Evolutionary conservation across 2,329 filamentous ascomycete species (phyloP), one percentile per base, ranked within the genome.

Genomic region (Claviceps spartinae): DNA sequence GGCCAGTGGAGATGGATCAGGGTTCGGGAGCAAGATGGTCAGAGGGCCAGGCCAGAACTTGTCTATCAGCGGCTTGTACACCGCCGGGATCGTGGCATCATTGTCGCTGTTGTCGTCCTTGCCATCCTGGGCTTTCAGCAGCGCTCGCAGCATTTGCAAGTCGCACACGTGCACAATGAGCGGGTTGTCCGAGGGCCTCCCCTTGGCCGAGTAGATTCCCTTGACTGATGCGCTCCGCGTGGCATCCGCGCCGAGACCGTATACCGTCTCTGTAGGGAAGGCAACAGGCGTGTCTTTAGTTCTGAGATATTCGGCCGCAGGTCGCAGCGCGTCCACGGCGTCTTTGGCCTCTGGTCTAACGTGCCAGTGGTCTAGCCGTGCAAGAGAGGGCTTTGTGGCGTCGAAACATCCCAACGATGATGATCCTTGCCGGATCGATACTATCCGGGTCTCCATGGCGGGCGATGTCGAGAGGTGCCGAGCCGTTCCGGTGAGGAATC

Each of bases 211-310:
- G 67, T 93, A 98, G 58, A 98, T 98, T n/a, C 89, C 90, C 62
- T 78, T 82, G 6, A 97, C 91, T 2, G 91, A 86, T 24, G 72
- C 74, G 61, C 83, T 88, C 60, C 88, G 80, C 26, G 90, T 97
- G 11, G 93, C 93, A 70, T 97, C 93, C 14, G 93, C 93, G n/a
- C 89, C 93, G 7, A 98, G 77, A 0, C 93, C 93, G 65, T 98
- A 98, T 0, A 98, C 93, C 0, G 93, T 98, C 70, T 98, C 93
- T 0, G 93, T 98, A 0, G 93, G 93, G 64, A 98, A 98, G 1
- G 88, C 93, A 47, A 98, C 88, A 4, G 93, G 93, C 3, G 77
- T 77, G 63, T 87, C 77, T 49, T 77, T 82, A 18, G 74, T 73
- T 49, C 73, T 77, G 38, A 95, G 72, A 57, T 82, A 75, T 13